These are phyloP conservation scores for Bothriochloa decipiens DNA, from an alignment of 176 grass and related monocot genomes.

Conservation along the genomic window DNA sequence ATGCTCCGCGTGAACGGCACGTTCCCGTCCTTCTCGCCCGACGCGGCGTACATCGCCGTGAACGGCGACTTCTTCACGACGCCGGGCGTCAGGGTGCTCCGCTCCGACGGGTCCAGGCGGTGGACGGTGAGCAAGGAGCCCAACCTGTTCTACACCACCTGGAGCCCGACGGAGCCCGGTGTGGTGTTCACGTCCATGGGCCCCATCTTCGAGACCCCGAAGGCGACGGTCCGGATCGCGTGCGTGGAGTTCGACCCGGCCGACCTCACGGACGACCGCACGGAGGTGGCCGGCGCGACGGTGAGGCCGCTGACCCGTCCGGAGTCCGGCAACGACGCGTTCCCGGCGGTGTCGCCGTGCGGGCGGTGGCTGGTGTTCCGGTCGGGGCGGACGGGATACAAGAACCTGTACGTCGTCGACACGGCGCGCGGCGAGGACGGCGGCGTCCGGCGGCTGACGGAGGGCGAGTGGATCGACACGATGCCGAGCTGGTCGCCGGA, in stretches of 20 bases:
- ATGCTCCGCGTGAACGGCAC: constrained; percentile 77
- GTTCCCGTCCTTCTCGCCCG: constrained; percentile 85
- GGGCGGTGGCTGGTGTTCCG: constrained; percentile 84
- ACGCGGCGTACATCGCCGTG: constrained; percentile 59
- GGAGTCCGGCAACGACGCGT: constrained; percentile 82
- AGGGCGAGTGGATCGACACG: constrained; percentile 91
- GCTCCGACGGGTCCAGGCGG: constrained; percentile 65
- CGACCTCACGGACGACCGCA: constrained; percentile 43
- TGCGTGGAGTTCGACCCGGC: constrained; percentile 65
- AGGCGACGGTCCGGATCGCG: constrained; percentile 76
- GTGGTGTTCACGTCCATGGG: constrained; percentile 79
- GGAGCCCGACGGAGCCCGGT: constrained; percentile 68
- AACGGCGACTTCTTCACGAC: constrained; percentile 76
- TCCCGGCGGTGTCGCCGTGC: constrained; percentile 77
- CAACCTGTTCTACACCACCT: constrained; percentile 68
- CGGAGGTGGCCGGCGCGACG: background rate
- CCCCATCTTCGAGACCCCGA: constrained; percentile 80
- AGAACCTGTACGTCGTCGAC: constrained; percentile 88
- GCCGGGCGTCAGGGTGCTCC: constrained; percentile 57
- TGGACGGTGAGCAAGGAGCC: constrained; percentile 61
- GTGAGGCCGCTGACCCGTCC: constrained; percentile 58
- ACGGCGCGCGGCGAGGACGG: constrained; percentile 61
- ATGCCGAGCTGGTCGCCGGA: constrained; percentile 94
- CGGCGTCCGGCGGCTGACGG: constrained; percentile 53
- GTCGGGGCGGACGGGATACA: constrained; percentile 82